Percentiles rank a stretch among this genome's conserved stretches.
phyloP scores from a whole-genome alignment of 495 filamentous ascomycete species.

The Schizothecium vesticola region DNA sequence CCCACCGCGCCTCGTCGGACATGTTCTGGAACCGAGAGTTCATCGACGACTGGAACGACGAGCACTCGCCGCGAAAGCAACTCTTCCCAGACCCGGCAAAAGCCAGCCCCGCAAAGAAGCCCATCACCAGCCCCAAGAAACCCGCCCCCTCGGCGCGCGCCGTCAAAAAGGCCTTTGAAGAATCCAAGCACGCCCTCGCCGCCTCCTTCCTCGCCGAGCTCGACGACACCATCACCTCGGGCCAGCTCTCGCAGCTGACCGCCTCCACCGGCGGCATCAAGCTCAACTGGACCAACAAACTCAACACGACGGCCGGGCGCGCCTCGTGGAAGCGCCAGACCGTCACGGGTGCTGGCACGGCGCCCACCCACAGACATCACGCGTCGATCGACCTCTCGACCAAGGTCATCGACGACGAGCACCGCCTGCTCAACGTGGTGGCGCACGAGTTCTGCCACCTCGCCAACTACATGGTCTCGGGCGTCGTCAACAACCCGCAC shows the following conservation, averaged over 20 bases:
- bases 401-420: slow-evolving; percentile 73
- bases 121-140: slow-evolving; percentile 50
- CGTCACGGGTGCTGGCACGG: slow-evolving; percentile 25
- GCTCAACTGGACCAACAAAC: slow-evolving; percentile 77
- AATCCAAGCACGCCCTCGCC: slow-evolving; percentile 61
- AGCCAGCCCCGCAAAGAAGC: slow-evolving; percentile 30
- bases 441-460: slow-evolving; percentile 97
- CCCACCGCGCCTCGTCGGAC: slow-evolving; percentile 63
- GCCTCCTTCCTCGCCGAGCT: slow-evolving; percentile 65
- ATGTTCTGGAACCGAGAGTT: slow-evolving; percentile 74
- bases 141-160: slow-evolving; percentile 15
- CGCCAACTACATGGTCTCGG: slow-evolving; percentile 75
- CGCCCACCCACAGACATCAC: slow-evolving; percentile 47
- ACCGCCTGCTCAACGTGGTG: slow-evolving; percentile 76
- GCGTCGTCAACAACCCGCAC: slow-evolving; percentile 65
- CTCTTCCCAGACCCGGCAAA: slow-evolving; percentile 28
- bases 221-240: slow-evolving; percentile 59
- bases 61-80: slow-evolving; percentile 65
- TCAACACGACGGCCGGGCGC: slow-evolving; percentile 81
- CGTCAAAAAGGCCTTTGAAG: slow-evolving; percentile 61
- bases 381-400: slow-evolving; percentile 82
- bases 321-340: slow-evolving; percentile 73
- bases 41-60: slow-evolving; percentile 77
- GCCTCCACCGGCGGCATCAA: slow-evolving; percentile 67
- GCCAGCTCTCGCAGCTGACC: slow-evolving; percentile 56